These are phyloP conservation scores for Colletotrichum abscissum DNA, from an alignment of 2,329 filamentous ascomycete species.

Conservation along the genomic window DNA sequence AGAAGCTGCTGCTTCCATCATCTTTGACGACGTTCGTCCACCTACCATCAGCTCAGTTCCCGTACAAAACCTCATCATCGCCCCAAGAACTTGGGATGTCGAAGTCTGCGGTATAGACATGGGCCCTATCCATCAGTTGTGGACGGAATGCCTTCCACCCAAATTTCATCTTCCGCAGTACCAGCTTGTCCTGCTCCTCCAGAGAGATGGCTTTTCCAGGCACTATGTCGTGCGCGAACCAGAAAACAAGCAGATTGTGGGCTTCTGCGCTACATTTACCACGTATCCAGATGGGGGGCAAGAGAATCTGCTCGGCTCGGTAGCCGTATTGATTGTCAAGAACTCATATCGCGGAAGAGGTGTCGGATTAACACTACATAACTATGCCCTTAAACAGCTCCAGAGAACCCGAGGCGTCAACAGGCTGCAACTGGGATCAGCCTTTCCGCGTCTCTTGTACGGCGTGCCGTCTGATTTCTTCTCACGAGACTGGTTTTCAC, in stretches of 20 bases:
- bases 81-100: conserved; percentile 52
- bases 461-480: conserved; percentile 59
- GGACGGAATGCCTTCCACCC: conserved; percentile 56
- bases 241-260: conserved; percentile 55
- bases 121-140: conserved; percentile 56
- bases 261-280: conserved; percentile 71
- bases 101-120: conserved; percentile 55
- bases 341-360: conserved; percentile 59
- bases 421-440: conserved; percentile 66
- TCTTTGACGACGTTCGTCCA: conserved; percentile 56
- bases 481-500: conserved; percentile 63
- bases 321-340: conserved; percentile 65
- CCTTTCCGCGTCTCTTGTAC: conserved; percentile 68
- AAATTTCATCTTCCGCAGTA: conserved; percentile 58
- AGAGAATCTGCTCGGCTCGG: conserved; percentile 65
- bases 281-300: conserved; percentile 65
- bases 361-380: conserved; percentile 64
- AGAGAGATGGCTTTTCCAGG: conserved; percentile 66
- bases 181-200: conserved; percentile 58
- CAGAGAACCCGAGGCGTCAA: conserved; percentile 62
- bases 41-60: not conserved
- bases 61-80: conserved; percentile 29
- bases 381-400: conserved; percentile 61
- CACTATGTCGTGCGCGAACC: conserved; percentile 67
- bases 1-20: conserved; percentile 60